Conservation (phyloP, 139 green algal species). For the Pseudopediastrum boryanum region DNA sequence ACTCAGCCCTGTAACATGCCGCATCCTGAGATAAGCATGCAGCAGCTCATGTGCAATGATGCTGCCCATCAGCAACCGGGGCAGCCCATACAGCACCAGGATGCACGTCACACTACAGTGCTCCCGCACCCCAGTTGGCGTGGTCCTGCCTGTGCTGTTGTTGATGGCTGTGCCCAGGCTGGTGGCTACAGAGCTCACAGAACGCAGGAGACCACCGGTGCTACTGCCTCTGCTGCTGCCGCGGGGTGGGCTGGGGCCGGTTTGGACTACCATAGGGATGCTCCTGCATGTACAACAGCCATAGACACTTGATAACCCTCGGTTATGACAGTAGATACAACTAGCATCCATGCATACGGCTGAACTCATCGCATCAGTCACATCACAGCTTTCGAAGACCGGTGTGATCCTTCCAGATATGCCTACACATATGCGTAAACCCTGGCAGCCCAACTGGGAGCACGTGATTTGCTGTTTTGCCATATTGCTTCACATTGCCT, state of each 20-base stretch:
- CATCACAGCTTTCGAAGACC: too few relatives aligned
- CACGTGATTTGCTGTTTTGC: not conserved
- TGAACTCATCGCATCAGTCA: too few relatives aligned
- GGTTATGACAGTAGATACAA: too few relatives aligned
- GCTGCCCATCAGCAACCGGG: conserved; percentile 75
- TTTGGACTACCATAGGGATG: conserved; percentile 58
- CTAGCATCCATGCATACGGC: too few relatives aligned
- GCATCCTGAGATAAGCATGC: conserved; percentile 89
- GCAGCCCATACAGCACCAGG: conserved; percentile 89
- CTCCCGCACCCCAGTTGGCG: not conserved
- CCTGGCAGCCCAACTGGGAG: not conserved
- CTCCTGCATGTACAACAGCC: conserved; percentile 51
- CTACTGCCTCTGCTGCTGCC: too few relatives aligned
- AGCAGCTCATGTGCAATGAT: conserved; percentile 94
- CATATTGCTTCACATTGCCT: not conserved
- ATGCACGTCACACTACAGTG: conserved; percentile 78
- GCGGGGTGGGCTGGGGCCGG: not conserved
- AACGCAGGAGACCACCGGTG: too few relatives aligned
- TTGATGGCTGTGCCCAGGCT: too few relatives aligned
- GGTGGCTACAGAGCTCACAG: too few relatives aligned
- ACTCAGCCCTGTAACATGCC: conserved; percentile 59
- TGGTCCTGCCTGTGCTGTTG: conserved; percentile 14
- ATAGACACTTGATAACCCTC: too few relatives aligned
- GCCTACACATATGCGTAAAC: not conserved
- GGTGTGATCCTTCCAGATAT: too few relatives aligned